Conservation (phyloP, 1,139 yeast species). For the Debaryomycetaceae sp. region DNA sequence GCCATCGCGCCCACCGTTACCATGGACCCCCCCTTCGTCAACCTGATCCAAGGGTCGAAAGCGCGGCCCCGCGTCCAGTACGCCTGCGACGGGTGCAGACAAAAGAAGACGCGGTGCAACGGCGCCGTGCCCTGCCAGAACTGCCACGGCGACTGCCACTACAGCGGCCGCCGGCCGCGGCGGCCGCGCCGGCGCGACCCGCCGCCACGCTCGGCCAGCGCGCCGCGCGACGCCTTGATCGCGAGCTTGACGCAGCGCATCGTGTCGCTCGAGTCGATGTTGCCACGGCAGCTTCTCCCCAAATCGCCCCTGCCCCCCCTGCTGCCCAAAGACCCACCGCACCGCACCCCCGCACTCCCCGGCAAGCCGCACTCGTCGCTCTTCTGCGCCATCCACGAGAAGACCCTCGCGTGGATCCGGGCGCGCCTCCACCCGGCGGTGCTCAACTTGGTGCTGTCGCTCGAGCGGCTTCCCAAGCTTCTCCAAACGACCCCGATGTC, state of each 20-base stretch:
- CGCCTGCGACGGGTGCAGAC: constrained; percentile 24
- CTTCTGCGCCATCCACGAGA: constrained; percentile 16
- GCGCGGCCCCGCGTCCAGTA: constrained; percentile 16
- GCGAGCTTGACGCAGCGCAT: too few species aligned
- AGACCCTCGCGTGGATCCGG: constrained; percentile 15
- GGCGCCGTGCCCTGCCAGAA: constrained; percentile 20
- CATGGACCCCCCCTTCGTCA: constrained; percentile 7
- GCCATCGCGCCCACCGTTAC: too few species aligned
- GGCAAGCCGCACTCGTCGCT: constrained; percentile 4
- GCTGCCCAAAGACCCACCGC: too few species aligned
- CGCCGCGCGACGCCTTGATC: too few species aligned
- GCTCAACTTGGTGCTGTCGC: constrained; percentile 6
- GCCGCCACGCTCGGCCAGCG: too few species aligned
- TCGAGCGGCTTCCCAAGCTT: constrained; percentile 7
- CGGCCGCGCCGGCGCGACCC: too few species aligned
- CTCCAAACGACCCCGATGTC: constrained; percentile 5
- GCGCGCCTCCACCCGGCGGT: constrained; percentile 8
- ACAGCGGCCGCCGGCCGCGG: too few species aligned
- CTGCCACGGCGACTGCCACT: constrained; percentile 18
- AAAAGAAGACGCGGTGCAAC: constrained; percentile 22
- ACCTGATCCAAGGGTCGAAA: constrained; percentile 8
- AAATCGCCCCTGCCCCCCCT: constrained; percentile 7
- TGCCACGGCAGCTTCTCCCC: constrained; percentile 11
- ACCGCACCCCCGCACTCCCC: too few species aligned
- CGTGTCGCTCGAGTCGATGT: too few species aligned